Base-by-base conservation (phyloP, 169 alveolate genomes). In the Plasmodium chabaudi region DNA sequence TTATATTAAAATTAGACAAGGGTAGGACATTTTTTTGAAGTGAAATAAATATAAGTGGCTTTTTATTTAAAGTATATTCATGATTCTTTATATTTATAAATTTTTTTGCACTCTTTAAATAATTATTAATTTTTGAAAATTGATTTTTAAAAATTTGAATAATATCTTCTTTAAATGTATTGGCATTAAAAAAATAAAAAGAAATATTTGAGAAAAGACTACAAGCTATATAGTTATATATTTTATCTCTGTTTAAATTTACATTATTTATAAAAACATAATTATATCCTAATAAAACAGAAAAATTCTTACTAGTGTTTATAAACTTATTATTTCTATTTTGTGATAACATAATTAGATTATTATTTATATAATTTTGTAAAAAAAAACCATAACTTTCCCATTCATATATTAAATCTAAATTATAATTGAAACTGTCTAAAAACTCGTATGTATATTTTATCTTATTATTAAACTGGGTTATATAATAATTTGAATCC, bases 241-340 rank as follows among this genome's bases (percentile, higher is more conserved):
- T 15, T 0, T 77, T 63, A 3, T 19, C n/a, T 21, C 27, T 44
- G 1, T 49, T 2, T n/a, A 77, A 1, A 39, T 56, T 34, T 10
- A 47, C 63, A 23, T 77, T 15, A 59, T 77, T 77, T n/a, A 77
- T 77, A 34, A 77, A 19, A 23, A 64, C 47, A 23, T 47, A 63
- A 15, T 77, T 74, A 77, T 63, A 77, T 2, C 88, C 88, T 64
- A 77, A 6, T n/a, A 77, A 69, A 27, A 42, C 42, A 10, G 88
- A 77, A 49, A 77, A 77, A 57, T 77, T 63, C 49, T 64, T 61
- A 9, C 70, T 47, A 57, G 49, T 42, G 27, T 44, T 51, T 12
- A 77, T 23, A 19, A 34, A 55, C 13, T 63, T 25, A 5, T 64
- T 9, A 34, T 42, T 49, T 23, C 44, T 77, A n/a, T 49, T 23